Base-by-base conservation (phyloP, 1,139 yeast genomes). In the Pichia inconspicua region DNA sequence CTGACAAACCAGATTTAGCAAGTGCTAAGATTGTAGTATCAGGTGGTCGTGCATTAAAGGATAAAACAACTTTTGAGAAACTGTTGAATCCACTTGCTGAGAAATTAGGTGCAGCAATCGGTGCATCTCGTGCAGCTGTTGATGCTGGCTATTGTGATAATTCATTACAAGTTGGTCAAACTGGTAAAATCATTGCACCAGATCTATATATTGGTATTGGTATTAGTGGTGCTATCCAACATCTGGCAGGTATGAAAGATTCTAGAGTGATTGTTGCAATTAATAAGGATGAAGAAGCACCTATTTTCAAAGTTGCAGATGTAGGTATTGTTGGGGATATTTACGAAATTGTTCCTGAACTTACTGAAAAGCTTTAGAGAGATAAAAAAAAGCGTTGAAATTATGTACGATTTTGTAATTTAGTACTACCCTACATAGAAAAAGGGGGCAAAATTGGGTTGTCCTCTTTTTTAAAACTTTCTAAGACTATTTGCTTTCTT, bases 111-210 rank as follows among this genome's bases (percentile, higher is more conserved):
- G 98, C 97, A 2, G 97, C 96, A 45, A 85, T 92, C 45, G 98
- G 98, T 62, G 98, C 98, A 11, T 88, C 96, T 8, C 82, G 98
- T 67, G 98, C 97, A 17, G 97, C 97, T 19, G 98, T 92, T 30
- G 98, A 92, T 66, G 77, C 95, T 43, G 97, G 97, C 0, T 89
- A 79, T 66, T 90, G 96, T 62, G 97, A 92, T 65, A 92, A 92
- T 69, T 89, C 97, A n/a, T 76, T 92, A 58, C 98, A 92, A 70
- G 92, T 92, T 52, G 98, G 98, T 48, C 98, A 92, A 71, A 92
- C 98, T 12, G 98, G 98, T 61, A 92, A 92, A 66, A 90, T 90
- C 48, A 95, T 92, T 45, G 97, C 98, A 4, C 98, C 98, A 17
- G 96, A 90, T 40, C 76, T 90, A 58, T 92, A 92, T 66, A 68